A percentile compares a stretch with the other conserved stretches of the same genome.
phyloP scores from a whole-genome alignment of 179 eudicot species.

The Spergularia azorica region DNA sequence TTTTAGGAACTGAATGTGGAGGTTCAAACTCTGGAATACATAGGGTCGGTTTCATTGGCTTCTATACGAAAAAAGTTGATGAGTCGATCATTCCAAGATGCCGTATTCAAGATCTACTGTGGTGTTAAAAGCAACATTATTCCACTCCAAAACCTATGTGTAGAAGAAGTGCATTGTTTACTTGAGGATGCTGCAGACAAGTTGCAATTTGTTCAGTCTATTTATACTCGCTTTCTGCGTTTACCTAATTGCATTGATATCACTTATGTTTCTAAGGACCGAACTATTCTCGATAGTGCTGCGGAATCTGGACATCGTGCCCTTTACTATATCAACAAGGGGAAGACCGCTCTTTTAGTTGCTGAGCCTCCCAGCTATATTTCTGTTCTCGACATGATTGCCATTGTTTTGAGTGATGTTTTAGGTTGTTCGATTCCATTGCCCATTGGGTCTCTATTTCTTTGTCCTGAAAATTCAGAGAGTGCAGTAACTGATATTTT shows the following conservation, averaged over 20 bases:
- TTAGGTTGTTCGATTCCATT: slow-evolving; percentile 73
- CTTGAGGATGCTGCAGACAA: slow-evolving; percentile 62
- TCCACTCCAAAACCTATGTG: slow-evolving; percentile 32
- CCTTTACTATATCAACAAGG: slow-evolving; percentile 64
- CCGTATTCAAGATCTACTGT: slow-evolving; percentile 58
- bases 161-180: slow-evolving; percentile 38
- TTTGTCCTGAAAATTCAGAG: slow-evolving; percentile 78
- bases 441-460: slow-evolving; percentile 72
- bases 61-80: slow-evolving; percentile 58
- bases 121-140: slow-evolving; percentile 42
- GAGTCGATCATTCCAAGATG: slow-evolving; percentile 78
- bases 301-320: slow-evolving; percentile 59
- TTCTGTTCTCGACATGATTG: slow-evolving; percentile 68
- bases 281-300: slow-evolving; percentile 69
- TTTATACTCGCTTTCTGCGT: slow-evolving; percentile 78
- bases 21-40: slow-evolving; percentile 52
- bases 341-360: slow-evolving; percentile 49
- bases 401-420: slow-evolving; percentile 70
- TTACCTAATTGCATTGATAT: slow-evolving; percentile 72
- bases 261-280: slow-evolving; percentile 54
- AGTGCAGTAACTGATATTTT: slow-evolving; percentile 57
- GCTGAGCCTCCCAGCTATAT: slow-evolving; percentile 89
- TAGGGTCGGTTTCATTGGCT: slow-evolving; percentile 62
- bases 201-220: slow-evolving; percentile 68
- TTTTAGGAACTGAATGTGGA: slow-evolving; percentile 65